phyloP scores from a whole-genome alignment of 1,284 basidiomycete genomes.

The Leccinum solheimii region DNA sequence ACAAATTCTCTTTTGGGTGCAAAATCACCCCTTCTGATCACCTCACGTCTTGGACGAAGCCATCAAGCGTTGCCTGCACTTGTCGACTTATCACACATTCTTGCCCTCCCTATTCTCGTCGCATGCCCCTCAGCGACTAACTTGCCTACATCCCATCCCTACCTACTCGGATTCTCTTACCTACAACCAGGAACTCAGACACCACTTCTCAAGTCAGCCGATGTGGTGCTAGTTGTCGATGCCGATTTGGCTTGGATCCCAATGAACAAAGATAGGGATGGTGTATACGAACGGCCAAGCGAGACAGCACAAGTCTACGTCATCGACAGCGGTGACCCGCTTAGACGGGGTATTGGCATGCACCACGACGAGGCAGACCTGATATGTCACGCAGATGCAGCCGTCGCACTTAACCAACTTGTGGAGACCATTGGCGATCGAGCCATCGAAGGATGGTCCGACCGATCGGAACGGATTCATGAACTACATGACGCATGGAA shows the following conservation, averaged over 20 bases:
- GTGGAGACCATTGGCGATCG: slow-evolving; percentile 33
- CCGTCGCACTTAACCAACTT: slow-evolving; percentile 54
- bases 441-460: slow-evolving; percentile 3
- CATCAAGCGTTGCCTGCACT: slow-evolving; percentile 49
- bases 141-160: slow-evolving; percentile 58
- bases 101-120: slow-evolving; percentile 56
- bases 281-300: slow-evolving; percentile 36
- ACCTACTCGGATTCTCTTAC: slow-evolving; percentile 51
- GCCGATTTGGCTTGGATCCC: slow-evolving; percentile 69
- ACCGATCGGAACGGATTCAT: slow-evolving; percentile 13
- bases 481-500: slow-evolving; percentile 32
- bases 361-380: slow-evolving; percentile 59
- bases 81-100: slow-evolving; percentile 46
- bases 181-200: slow-evolving; percentile 45
- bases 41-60: slow-evolving; percentile 63
- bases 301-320: slow-evolving; percentile 54
- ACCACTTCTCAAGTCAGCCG: slow-evolving; percentile 50
- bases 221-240: slow-evolving; percentile 64
- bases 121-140: slow-evolving; percentile 54
- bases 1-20: slow-evolving; percentile 50
- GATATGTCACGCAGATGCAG: slow-evolving; percentile 57
- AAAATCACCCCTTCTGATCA: slow-evolving; percentile 60
- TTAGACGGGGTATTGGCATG: slow-evolving; percentile 54
- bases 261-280: slow-evolving; percentile 40
- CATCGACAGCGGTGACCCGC: slow-evolving; percentile 61